Base-by-base conservation (phyloP, 139 green algal genomes). In the Desmodesmus armatus region DNA sequence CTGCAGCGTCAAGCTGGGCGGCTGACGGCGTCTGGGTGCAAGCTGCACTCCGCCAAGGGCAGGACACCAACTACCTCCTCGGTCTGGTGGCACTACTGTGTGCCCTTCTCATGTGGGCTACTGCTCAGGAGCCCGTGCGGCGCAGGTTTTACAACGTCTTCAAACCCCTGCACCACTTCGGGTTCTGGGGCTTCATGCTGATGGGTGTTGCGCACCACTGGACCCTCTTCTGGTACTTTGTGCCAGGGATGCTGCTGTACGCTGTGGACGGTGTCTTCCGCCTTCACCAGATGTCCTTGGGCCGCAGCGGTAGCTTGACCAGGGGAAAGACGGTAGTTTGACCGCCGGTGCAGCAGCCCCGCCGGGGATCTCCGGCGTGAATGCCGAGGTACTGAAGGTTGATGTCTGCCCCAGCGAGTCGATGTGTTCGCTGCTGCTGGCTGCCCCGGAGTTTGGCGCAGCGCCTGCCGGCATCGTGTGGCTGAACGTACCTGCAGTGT, bases 171-270 rank as follows among this genome's bases (percentile, higher is more conserved):
- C 76, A 82, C 27, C 76, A 82, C 17, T 6, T 82, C 23, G 76
- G 76, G 31, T 82, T 82, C 40, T 82, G 43, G 39, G 76, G 76
- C 25, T 65, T 82, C 39, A 23, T 82, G 31, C 35, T 82, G 33
- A 19, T 82, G n/a, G 76, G 76, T 4, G 49, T 19, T 25, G 71
- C 51, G 7, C 76, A 82, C 23, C 53, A 82, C 51, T 82, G 76
- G 76, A 5, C 7, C 9, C 40, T 82, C 31, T n/a, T 82, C 1
- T 82, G 76, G 76, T 82, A 33, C 19, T 82, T 82, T 35, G 4
- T 82, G 53, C 76, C 76, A 19, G 76, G 76, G 1, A 51, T 82
- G 9, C 29, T 82, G 31, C 51, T 82, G 55, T 82, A 82, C 27
- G 71, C 71, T 78, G 71, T 78, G 35, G 71, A 78, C n/a, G 71